Evolutionary conservation across 352 stramenopile genomes (phyloP).

Genomic region (Pythium inflatum): DNA sequence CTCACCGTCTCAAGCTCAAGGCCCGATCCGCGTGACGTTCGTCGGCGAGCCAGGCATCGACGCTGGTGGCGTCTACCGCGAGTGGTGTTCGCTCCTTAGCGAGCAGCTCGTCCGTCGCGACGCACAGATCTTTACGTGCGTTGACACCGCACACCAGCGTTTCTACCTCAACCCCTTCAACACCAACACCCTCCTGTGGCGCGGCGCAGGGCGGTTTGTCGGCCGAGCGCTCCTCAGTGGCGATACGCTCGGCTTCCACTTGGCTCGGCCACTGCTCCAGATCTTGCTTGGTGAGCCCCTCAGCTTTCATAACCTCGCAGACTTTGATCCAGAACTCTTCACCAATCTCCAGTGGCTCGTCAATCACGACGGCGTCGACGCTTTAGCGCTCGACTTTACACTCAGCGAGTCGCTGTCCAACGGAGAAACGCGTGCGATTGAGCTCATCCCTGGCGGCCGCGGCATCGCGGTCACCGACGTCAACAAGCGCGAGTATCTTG

Average conservation of each 20-base stretch:
- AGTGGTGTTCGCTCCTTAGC: conserved; percentile 65
- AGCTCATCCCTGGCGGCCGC: conserved; percentile 36
- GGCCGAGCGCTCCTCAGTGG: conserved; percentile 56
- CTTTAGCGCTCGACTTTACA: conserved; percentile 60
- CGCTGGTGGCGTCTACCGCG: conserved; percentile 64
- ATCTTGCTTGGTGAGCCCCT: conserved; percentile 92
- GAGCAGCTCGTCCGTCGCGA: conserved; percentile 32
- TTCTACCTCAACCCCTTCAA: conserved; percentile 43
- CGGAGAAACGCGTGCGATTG: conserved; percentile 40
- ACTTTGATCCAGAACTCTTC: conserved; percentile 39
- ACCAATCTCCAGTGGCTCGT: conserved; percentile 40
- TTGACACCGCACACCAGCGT: conserved; percentile 36
- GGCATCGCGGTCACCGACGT: conserved; percentile 91
- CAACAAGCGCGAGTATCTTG: conserved; percentile 94
- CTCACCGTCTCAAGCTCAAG: conserved; percentile 23
- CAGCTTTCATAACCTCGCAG: conserved; percentile 88
- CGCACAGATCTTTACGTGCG: conserved; percentile 33
- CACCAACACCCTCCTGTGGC: conserved; percentile 32
- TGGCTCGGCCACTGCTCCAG: conserved; percentile 93
- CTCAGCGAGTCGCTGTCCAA: conserved; percentile 39
- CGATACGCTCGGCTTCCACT: conserved; percentile 87
- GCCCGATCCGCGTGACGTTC: conserved; percentile 57
- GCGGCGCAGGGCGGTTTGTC: conserved; percentile 32
- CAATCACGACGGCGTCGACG: conserved; percentile 28
- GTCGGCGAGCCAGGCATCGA: conserved; percentile 59